phyloP scores from a whole-genome alignment of 495 filamentous ascomycete genomes.

The Podospora anserina region DNA sequence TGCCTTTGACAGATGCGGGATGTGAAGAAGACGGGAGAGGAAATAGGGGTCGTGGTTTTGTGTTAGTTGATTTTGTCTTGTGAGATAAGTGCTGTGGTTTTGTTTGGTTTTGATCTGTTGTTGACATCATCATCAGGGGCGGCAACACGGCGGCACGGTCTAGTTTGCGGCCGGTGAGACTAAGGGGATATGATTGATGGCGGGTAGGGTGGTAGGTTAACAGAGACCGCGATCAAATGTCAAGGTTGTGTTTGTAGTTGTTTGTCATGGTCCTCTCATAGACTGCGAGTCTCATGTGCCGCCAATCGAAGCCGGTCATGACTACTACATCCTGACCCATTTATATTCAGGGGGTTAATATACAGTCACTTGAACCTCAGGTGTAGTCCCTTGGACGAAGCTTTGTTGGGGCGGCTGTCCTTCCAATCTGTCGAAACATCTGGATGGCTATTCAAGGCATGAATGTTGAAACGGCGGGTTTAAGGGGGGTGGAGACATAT shows the following conservation, averaged over 20 bases:
- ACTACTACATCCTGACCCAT: too few species aligned
- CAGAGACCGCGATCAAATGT: too few species aligned
- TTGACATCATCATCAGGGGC: background rate
- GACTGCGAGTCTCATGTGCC: background rate
- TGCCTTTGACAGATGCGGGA: background rate
- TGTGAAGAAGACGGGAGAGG: background rate
- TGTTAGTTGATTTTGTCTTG: background rate
- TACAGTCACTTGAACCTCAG: background rate
- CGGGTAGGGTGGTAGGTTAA: too few species aligned
- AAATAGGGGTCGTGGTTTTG: background rate
- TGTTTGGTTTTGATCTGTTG: background rate
- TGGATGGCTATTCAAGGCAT: background rate
- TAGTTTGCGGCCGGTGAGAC: background rate
- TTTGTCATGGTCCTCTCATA: background rate
- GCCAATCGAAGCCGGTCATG: background rate
- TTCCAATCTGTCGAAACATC: background rate
- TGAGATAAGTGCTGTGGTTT: background rate
- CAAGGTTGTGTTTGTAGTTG: background rate
- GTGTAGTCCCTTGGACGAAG: background rate
- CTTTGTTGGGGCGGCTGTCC: too few species aligned
- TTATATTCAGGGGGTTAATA: background rate
- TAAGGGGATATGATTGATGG: background rate
- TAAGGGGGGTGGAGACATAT: background rate
- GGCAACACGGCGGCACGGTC: background rate
- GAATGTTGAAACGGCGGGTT: constrained; percentile 1